Percentiles rank a stretch among this genome's conserved stretches.
phyloP scores from a whole-genome alignment of 345 rosid species.

The Adansonia digitata region DNA sequence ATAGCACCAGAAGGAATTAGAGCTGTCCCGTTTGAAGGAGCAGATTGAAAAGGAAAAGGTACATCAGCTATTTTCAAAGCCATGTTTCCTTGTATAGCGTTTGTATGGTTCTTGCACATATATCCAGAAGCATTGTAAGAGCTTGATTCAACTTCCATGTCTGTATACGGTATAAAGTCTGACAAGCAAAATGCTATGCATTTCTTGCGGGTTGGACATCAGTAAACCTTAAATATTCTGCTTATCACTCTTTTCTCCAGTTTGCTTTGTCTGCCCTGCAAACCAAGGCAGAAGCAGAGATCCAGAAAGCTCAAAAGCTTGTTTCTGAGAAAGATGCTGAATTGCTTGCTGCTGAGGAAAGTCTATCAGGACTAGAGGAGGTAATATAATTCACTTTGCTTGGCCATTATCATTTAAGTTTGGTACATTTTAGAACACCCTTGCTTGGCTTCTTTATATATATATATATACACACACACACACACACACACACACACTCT shows the following conservation, averaged over 20 bases:
- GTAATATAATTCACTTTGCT: constrained; percentile 30
- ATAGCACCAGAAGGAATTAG: constrained; percentile 83
- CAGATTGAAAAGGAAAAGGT: constrained; percentile 90
- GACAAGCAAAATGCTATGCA: neutral
- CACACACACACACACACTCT: too few species aligned
- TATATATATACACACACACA: too few species aligned
- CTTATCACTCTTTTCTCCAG: constrained; percentile 28
- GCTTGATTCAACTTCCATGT: neutral
- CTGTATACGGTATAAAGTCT: neutral
- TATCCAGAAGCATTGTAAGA: neutral
- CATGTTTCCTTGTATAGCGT: constrained; percentile 1
- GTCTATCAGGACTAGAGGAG: constrained; percentile 77
- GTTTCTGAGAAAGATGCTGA: constrained; percentile 70
- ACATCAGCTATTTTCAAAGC: constrained; percentile 7
- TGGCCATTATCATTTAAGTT: neutral
- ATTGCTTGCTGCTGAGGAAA: constrained; percentile 71
- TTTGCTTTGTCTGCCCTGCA: constrained; percentile 59
- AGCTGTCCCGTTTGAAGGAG: constrained; percentile 67
- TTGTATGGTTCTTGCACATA: constrained; percentile 2
- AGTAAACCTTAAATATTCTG: neutral
- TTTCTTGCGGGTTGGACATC: neutral
- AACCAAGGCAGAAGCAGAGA: constrained; percentile 68
- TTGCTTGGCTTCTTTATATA: neutral
- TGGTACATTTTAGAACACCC: neutral
- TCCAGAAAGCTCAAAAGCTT: constrained; percentile 61